Conservation (phyloP, 352 stramenopile species). For the Pythium scleroteichum region DNA sequence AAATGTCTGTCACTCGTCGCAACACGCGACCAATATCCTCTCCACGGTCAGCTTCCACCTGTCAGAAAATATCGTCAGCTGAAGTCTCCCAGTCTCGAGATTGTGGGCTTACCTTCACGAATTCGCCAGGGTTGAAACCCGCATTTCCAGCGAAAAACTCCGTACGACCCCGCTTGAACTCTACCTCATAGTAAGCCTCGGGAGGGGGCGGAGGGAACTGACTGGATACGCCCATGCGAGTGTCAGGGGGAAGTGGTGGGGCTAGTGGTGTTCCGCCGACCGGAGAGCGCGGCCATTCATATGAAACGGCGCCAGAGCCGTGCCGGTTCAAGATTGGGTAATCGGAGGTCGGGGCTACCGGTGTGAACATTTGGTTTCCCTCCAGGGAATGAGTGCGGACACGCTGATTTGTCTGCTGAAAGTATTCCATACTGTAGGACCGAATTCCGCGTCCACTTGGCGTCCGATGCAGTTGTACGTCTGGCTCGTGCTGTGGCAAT, state of each 20-base stretch:
- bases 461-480: conserved; percentile 34
- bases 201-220: conserved; percentile 63
- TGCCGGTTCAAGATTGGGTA: conserved; percentile 63
- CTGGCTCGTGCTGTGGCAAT: conserved; percentile 45
- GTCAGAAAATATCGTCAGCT: not conserved
- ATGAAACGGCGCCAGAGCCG: conserved; percentile 57
- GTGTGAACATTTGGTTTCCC: conserved; percentile 55
- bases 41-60: conserved; percentile 97
- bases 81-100: too few relatives aligned
- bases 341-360: conserved; percentile 40
- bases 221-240: conserved; percentile 9
- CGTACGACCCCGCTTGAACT: conserved; percentile 94
- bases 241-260: conserved; percentile 67
- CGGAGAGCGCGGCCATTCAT: conserved; percentile 62
- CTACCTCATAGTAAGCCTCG: conserved; percentile 92
- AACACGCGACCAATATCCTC: conserved; percentile 96
- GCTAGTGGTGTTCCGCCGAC: conserved; percentile 37
- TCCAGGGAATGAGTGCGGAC: conserved; percentile 80
- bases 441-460: conserved; percentile 52
- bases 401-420: conserved; percentile 49
- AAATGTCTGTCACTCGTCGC: conserved; percentile 80
- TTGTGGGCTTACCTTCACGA: conserved; percentile 80
- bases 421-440: conserved; percentile 83
- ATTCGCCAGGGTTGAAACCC: conserved; percentile 91
- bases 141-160: conserved; percentile 90